phyloP scores from a whole-genome alignment of 345 rosid genomes.

The Psidium guajava region DNA sequence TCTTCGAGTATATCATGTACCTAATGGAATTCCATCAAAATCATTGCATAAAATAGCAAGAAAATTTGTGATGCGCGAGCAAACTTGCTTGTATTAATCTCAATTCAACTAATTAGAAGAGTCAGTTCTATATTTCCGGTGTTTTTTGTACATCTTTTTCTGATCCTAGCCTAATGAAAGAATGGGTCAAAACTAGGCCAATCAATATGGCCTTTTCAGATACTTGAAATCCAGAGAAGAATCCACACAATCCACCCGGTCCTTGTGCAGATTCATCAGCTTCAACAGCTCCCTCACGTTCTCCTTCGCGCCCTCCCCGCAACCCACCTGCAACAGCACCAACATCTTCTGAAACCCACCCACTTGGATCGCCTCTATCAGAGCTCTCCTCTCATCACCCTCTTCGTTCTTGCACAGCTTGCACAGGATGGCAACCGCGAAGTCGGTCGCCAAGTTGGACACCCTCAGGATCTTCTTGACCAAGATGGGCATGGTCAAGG shows the following conservation, averaged over 20 bases:
- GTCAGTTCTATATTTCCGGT: neutral
- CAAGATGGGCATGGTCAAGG: conserved; percentile 14
- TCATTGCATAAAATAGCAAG: neutral
- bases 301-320: conserved; percentile 8
- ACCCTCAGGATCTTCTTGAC: conserved; percentile 20
- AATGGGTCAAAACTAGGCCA: neutral
- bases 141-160: neutral
- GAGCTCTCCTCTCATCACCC: neutral
- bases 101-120: neutral
- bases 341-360: conserved; percentile 21
- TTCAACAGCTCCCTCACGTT: conserved; percentile 21
- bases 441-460: conserved; percentile 7
- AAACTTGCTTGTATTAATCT: neutral
- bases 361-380: conserved; percentile 12
- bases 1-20: neutral
- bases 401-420: conserved; percentile 13
- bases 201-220: conserved; percentile 4
- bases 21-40: neutral
- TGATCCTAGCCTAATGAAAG: neutral
- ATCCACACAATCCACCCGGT: conserved; percentile 11
- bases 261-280: conserved; percentile 11
- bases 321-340: conserved; percentile 21
- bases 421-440: conserved; percentile 21
- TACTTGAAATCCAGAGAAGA: conserved; percentile 19
- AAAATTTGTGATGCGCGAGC: neutral